Evolutionary conservation across 192 early-diverging fungal genomes (phyloP).

Genomic region (Coemansia sp.): DNA sequence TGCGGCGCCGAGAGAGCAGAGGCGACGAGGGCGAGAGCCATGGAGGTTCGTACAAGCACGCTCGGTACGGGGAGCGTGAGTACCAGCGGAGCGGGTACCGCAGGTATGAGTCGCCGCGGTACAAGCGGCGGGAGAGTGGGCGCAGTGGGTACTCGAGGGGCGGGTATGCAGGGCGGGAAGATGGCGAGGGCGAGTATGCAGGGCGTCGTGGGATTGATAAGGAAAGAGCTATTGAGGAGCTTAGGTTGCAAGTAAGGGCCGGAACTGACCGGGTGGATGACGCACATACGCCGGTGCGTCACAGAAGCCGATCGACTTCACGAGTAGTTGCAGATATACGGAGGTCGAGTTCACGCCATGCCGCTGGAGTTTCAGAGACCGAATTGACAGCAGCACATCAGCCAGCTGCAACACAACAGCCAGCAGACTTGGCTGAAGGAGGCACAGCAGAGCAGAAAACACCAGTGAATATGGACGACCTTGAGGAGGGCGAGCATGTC

Average conservation of each 20-base stretch:
- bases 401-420: not conserved
- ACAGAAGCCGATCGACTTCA: constrained; percentile 12
- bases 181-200: constrained; percentile 18
- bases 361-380: not conserved
- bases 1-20: constrained; percentile 19
- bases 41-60: constrained; percentile 20
- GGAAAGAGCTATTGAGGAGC: constrained; percentile 49
- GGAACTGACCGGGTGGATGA: constrained; percentile 14
- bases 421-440: too few species aligned
- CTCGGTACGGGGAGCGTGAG: constrained; percentile 29
- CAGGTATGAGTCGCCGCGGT: constrained; percentile 32
- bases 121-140: constrained; percentile 36
- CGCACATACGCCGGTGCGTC: constrained; percentile 2
- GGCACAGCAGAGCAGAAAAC: not conserved
- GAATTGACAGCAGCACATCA: not conserved
- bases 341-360: not conserved
- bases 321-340: not conserved
- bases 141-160: constrained; percentile 24
- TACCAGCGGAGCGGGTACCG: constrained; percentile 20
- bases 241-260: constrained; percentile 38
- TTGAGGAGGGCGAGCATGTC: constrained; percentile 54
- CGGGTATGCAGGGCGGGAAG: constrained; percentile 19
- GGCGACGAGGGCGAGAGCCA: constrained; percentile 23
- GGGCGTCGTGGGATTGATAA: constrained; percentile 38
- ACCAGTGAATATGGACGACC: constrained; percentile 35